These are phyloP conservation scores for Tetracladium setigerum DNA, from an alignment of 495 filamentous ascomycete species.

Conservation along the genomic window DNA sequence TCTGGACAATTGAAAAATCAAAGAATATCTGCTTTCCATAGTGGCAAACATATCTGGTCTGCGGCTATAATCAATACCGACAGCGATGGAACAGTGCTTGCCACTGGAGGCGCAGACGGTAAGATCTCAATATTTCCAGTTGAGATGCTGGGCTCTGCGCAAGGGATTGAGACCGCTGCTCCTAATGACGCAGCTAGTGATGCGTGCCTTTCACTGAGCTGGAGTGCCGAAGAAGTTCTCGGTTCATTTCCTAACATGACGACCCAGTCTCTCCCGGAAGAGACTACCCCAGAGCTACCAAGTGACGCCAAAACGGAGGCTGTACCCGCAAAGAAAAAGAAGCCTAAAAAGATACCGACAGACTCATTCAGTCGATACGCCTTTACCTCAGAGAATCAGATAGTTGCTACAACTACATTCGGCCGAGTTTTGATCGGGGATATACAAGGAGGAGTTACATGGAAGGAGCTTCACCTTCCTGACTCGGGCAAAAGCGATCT, in stretches of 20 bases:
- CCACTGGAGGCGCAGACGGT: conserved; percentile 87
- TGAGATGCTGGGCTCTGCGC: neutral
- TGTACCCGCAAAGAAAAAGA: conserved; percentile 5
- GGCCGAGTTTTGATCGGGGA: conserved; percentile 51
- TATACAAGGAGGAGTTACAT: conserved; percentile 22
- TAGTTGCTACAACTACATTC: conserved; percentile 53
- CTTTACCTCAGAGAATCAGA: conserved; percentile 48
- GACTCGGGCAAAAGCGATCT: conserved; percentile 25
- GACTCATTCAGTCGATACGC: conserved; percentile 55
- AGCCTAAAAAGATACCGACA: conserved; percentile 23
- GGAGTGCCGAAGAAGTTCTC: too few species aligned
- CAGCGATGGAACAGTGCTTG: conserved; percentile 35
- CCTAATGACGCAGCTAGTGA: neutral
- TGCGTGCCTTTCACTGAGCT: too few species aligned
- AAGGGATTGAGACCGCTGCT: neutral
- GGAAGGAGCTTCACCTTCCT: conserved; percentile 33
- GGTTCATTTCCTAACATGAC: too few species aligned
- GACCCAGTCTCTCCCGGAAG: too few species aligned
- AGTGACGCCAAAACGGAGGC: neutral
- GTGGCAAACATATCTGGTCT: conserved; percentile 91
- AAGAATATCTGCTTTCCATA: conserved; percentile 52
- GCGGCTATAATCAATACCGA: conserved; percentile 35
- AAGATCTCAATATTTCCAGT: conserved; percentile 17
- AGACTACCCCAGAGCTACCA: too few species aligned
- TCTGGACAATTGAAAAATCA: conserved; percentile 38